phyloP scores from a whole-genome alignment of 805 yeast species.

The Candida awuae region DNA sequence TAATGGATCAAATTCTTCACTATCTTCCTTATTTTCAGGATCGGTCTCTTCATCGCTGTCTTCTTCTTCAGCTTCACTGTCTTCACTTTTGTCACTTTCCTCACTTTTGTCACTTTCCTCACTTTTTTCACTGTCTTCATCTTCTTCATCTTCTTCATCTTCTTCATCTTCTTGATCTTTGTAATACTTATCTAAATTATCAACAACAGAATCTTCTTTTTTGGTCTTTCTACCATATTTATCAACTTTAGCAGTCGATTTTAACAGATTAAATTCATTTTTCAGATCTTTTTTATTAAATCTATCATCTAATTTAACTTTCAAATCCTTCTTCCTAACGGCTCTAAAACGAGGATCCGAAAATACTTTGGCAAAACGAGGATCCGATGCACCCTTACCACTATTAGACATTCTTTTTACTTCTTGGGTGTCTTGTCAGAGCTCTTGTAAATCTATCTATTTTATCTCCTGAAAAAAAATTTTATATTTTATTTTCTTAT shows the following conservation, averaged over 20 bases:
- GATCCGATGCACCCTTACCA: conserved; percentile 39
- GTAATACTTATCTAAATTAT: conserved; percentile 52
- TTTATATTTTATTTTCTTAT: no score
- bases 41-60: conserved; percentile 29
- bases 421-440: no score
- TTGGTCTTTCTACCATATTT: conserved; percentile 75
- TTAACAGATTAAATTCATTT: conserved; percentile 32
- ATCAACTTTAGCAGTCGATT: conserved; percentile 65
- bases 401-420: conserved; percentile 2
- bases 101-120: conserved; percentile 24
- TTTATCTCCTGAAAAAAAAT: no score
- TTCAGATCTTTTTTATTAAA: conserved; percentile 60
- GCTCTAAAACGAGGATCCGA: conserved; percentile 82
- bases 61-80: conserved; percentile 23
- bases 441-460: no score
- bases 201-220: conserved; percentile 35
- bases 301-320: conserved; percentile 77
- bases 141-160: conserved; percentile 23
- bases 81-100: conserved; percentile 31
- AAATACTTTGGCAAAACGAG: conserved; percentile 70
- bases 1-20: conserved; percentile 14
- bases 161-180: conserved; percentile 33
- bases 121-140: conserved; percentile 29
- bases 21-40: conserved; percentile 5
- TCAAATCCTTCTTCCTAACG: conserved; percentile 61